Base-by-base conservation (phyloP, 1,284 basidiomycete genomes). In the Vanrija sp. region DNA sequence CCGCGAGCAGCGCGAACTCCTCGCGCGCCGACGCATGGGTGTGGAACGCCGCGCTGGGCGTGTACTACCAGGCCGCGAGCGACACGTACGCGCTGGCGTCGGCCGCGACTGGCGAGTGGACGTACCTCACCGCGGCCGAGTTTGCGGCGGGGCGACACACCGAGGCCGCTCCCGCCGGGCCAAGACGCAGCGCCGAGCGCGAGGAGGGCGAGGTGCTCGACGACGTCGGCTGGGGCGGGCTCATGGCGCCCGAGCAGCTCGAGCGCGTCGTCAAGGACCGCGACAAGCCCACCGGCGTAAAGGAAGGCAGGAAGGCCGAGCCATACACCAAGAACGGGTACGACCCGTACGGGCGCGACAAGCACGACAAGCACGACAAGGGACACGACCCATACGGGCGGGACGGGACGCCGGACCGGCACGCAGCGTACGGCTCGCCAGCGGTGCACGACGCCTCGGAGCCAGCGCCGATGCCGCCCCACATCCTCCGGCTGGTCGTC, bases 201-300 rank as follows among this genome's bases (percentile, higher is more conserved):
- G 72, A 74, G 45, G 71, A 72, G 36, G 72, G 72, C 4, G 69
- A 74, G 56, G 55, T 74, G 15, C 66, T 69, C 24, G 70, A 74
- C 42, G 67, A 74, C 56, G 69, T 72, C 2, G 72, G 72, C 0
- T 74, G 72, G 72, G 72, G 72, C 24, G 72, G 62, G 15, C 54
- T 74, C 44, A 74, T 74, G 71, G 69, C 69, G 20, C 64, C 65
- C 36, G 65, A 68, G 9, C 47, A 69, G 48, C 54, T 71, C 5
- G 62, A 61, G 44, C 41, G 53, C 10, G 61, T 65, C n/a, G 48
- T 61, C 18, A 36, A 53, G 22, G 22, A 42, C 24, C 9, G 22
- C n/a, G 25, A 14, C 27, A 18, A 22, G 14, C n/a, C n/a, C n/a
- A n/a, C n/a, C n/a, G 43, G 10, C 22, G 25, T 18, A 20, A 25